Evolutionary conservation across 805 yeast species (phyloP), one percentile per base, ranked within the genome.

Genomic region (Geotrichum ghanense): DNA sequence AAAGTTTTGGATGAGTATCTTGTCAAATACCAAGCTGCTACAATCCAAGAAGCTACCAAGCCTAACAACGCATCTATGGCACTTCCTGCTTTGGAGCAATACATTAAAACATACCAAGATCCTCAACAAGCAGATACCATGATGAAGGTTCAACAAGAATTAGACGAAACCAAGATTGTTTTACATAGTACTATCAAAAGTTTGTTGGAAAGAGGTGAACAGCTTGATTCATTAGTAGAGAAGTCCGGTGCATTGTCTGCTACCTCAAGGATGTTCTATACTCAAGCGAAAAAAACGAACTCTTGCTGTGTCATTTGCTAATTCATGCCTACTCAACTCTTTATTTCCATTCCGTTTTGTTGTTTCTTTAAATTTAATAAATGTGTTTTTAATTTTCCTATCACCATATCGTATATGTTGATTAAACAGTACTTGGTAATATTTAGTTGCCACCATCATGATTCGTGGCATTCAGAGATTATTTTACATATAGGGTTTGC

Each of bases 71-170:
- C 43, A 59, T 53, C 56, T 42, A 50, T 72, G 2, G 54, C 75
- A 16, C 79, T 75, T 62, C 76, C 76, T 22, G 77, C 75, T 50
- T 71, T 90, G 57, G 83, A 79, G 25, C 68, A 67, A 22, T 88
- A 88, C 62, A 68, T 92, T 55, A 68, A 71, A 56, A 85, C 85
- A 60, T 92, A 92, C 68, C 98, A 92, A 69, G 95, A 92, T 63
- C 99, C 99, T 24, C 74, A 83, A 39, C 95, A 92, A 70, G 97
- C 97, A 0, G 99, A 92, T 64, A 83, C 96, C 9, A 79, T 92
- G 52, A 82, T 92, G 95, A 84, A 83, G 64, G 98, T 92, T 20
- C 98, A 92, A 70, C 95, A 88, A 62, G 98, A 92, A 66, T 76
- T 92, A 58, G 98, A 92, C 65, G 98, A 92, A 62, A 92, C 98